These are phyloP conservation scores for Babesia bovis DNA, from an alignment of 169 alveolate species.

Conservation along the genomic window DNA sequence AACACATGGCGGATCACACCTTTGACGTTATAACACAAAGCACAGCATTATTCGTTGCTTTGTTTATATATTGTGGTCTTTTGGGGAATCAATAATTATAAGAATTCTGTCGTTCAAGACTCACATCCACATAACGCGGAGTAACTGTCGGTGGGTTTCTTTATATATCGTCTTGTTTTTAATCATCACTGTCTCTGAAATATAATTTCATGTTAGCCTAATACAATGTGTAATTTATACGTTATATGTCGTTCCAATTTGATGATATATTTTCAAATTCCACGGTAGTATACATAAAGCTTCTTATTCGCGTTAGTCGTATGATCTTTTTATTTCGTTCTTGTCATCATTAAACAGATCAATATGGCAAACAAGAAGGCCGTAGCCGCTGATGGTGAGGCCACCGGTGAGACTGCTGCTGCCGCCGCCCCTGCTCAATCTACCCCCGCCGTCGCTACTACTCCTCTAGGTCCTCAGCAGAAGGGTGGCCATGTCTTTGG, in stretches of 20 bases:
- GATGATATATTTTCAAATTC: no score
- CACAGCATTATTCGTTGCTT: neutral
- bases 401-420: conserved; percentile 12
- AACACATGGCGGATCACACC: neutral
- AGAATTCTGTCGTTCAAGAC: neutral
- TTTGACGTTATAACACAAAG: neutral
- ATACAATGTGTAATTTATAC: no score
- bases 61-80: neutral
- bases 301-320: neutral
- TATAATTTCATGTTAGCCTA: no score
- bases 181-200: no score
- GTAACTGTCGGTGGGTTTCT: conserved; percentile 34
- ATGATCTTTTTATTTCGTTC: neutral
- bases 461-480: conserved; percentile 80
- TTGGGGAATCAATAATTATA: neutral
- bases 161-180: neutral
- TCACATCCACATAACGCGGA: neutral
- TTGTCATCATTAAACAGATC: neutral
- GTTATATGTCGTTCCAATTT: no score
- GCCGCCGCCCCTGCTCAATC: conserved; percentile 28
- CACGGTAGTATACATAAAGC: neutral
- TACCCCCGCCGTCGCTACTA: conserved; percentile 60
- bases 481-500: conserved; percentile 95
- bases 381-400: neutral
- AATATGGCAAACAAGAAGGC: conserved; percentile 16